Base-by-base conservation (phyloP, 495 filamentous ascomycete genomes). In the Penicillium pancosmium region DNA sequence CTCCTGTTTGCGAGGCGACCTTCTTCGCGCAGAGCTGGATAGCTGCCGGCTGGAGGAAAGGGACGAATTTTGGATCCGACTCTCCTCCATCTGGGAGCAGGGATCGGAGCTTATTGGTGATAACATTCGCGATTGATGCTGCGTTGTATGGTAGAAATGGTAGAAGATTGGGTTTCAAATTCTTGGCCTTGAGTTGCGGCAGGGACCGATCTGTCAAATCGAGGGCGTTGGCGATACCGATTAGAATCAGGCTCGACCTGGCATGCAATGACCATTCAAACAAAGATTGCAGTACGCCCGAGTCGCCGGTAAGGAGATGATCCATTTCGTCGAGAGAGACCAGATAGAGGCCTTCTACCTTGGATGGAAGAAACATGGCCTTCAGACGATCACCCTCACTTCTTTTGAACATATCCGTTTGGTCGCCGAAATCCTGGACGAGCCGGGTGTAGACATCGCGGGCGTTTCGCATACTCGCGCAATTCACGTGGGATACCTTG, bases 161-260 rank as follows among this genome's bases (percentile, higher is more conserved):
- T 15, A 99, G 85, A 1, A 97, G 81, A 43, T 88, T 86, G 13
- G 94, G 94, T 73, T 91, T 94, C 53, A 98, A 76, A 60, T 93
- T 93, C 50, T 92, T 89, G 2, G 92, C 88, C 75, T 97, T 98
- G 21, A 99, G 81, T 11, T 94, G 89, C 35, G 95, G 94, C 16
- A 99, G 84, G 59, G 97, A 96, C 18, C 95, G 90, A 67, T 97
- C 93, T 0, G 95, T 97, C 41, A 99, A 76, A 67, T 99, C 94
- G 54, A 99, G 81, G 2, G 94, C 95, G 65, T 99, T 99, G 50
- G 94, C 95, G 66, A 99, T 97, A 40, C 94, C 94, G 40, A 99
- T 82, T 23, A 98, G 74, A 21, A 93, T 75, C 2, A 99, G 84
- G 10, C 84, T 85, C 3, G 93, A 97, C 5, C 83, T 83, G 53